Evolutionary conservation across 257 asterid species (phyloP), one percentile per base, ranked within the genome.

Genomic region (Linaria vulgaris): DNA sequence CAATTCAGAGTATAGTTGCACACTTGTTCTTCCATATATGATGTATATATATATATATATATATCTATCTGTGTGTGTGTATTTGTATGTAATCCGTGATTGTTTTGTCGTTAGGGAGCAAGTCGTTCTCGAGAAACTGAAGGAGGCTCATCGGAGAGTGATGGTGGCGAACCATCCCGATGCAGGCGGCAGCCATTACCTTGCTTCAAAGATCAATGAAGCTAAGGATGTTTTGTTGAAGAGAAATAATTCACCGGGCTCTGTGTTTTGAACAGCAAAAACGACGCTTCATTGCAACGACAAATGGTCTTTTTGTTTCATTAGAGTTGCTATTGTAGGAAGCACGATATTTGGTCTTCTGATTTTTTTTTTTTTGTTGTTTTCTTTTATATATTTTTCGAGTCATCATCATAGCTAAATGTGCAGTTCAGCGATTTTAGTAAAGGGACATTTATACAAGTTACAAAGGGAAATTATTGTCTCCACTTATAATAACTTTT

Each of bases 131-230:
- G 82, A 78, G 63, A 86, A 86, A 80, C 79, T 89, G 61, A 86
- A 62, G 73, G 96, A 82, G 67, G 95, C 96, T 34, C 94, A 88
- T 56, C 58, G 94, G 74, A 77, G 94, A 77, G 91, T 89, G 51
- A 86, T 89, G 91, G 86, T 89, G 44, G 94, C 94, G 9, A 89
- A 89, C 77, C 95, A 89, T 67, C 97, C 95, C 2, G 97, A 89
- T 61, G 88, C 91, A 14, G 97, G 97, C n/a, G 97, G 94, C 22
- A 87, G 97, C 74, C 86, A 85, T 74, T 89, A 79, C 80, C 84
- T 87, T 64, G 95, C 97, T 60, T 87, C 91, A 12, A 89, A 89
- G 76, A 80, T 89, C 70, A 89, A 89, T 15, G 95, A 89, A 73
- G 97, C 95, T 2, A 89, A 89, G 77, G 94, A 89, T 20, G 6